Evolutionary conservation across 1,284 basidiomycete genomes (phyloP).

Genomic region (Apiotrichum brassicae): DNA sequence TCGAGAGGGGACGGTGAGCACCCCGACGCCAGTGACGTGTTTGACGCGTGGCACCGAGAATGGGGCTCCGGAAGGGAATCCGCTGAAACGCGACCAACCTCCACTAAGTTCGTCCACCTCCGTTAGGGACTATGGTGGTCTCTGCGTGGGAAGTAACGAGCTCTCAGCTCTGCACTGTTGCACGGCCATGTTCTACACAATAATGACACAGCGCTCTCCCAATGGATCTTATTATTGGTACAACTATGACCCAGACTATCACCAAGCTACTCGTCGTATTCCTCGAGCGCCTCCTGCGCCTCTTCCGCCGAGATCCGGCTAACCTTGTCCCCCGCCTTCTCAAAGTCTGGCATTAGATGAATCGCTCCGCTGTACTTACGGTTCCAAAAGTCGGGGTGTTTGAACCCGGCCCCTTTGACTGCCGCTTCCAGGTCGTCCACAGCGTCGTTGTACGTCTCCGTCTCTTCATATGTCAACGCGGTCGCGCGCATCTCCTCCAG

Average conservation of each 20-base stretch:
- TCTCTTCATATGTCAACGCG: constrained; percentile 51
- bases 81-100: too few relatives aligned
- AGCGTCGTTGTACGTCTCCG: constrained; percentile 43
- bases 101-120: too few relatives aligned
- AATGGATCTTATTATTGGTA: too few relatives aligned
- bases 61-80: too few relatives aligned
- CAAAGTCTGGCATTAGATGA: constrained; percentile 24
- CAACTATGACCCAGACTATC: neutral
- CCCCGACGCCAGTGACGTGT: too few relatives aligned
- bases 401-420: constrained; percentile 35
- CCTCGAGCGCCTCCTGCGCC: constrained; percentile 38
- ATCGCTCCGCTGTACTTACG: neutral
- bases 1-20: too few relatives aligned
- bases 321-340: constrained; percentile 30
- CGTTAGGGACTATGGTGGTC: too few relatives aligned
- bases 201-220: too few relatives aligned
- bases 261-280: constrained; percentile 10
- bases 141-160: too few relatives aligned
- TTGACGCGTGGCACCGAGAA: too few relatives aligned
- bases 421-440: constrained; percentile 29
- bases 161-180: too few relatives aligned
- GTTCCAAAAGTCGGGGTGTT: constrained; percentile 45
- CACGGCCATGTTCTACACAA: too few relatives aligned
- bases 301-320: constrained; percentile 36
- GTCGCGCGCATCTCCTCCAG: constrained; percentile 60